Percentiles rank a stretch among this genome's conserved stretches.
These are phyloP conservation scores for Fusarium marasasianum DNA, from an alignment of 2,329 filamentous ascomycete species.

Conservation along the genomic window DNA sequence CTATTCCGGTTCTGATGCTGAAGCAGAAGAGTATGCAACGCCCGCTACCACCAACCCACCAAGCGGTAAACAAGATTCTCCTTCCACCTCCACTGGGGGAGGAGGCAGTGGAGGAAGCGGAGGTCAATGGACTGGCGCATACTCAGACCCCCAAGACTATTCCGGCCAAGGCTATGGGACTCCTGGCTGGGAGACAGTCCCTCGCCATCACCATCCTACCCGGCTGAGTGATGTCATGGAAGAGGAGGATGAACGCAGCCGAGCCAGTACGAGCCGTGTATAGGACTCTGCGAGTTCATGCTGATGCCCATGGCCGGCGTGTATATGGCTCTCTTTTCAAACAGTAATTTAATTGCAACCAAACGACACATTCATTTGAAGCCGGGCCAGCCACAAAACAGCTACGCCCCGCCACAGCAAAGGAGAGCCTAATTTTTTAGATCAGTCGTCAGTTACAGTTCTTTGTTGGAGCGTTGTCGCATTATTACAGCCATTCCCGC, in stretches of 20 bases:
- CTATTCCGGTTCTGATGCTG: conserved; percentile 60
- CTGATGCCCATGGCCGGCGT: conserved; percentile 19
- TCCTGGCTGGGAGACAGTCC: conserved; percentile 78
- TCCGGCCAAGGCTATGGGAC: conserved; percentile 72
- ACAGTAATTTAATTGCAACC: conserved; percentile 24
- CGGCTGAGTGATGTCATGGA: conserved; percentile 88
- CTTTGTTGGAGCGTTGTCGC: conserved; percentile 26
- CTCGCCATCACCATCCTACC: conserved; percentile 87
- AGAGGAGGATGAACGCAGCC: conserved; percentile 83
- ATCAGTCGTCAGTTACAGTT: conserved; percentile 14
- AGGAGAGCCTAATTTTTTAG: conserved; percentile 3
- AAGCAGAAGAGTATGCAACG: conserved; percentile 67
- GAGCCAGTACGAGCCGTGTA: conserved; percentile 72
- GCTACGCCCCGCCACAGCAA: conserved; percentile 2
- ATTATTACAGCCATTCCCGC: conserved; percentile 28
- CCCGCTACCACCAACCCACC: conserved; percentile 56
- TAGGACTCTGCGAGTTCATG: conserved; percentile 39
- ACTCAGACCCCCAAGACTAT: conserved; percentile 66
- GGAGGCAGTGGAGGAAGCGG: conserved; percentile 52
- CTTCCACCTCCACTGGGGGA: conserved; percentile 43
- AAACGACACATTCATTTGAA: conserved; percentile 8
- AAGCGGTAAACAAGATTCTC: conserved; percentile 47
- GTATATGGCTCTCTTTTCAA: conserved; percentile 22
- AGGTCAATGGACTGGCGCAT: conserved; percentile 54
- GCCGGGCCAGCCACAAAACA: conserved; percentile 1